Base-by-base conservation (phyloP, 2,329 filamentous ascomycete species). In the Penicillium sp. region DNA sequence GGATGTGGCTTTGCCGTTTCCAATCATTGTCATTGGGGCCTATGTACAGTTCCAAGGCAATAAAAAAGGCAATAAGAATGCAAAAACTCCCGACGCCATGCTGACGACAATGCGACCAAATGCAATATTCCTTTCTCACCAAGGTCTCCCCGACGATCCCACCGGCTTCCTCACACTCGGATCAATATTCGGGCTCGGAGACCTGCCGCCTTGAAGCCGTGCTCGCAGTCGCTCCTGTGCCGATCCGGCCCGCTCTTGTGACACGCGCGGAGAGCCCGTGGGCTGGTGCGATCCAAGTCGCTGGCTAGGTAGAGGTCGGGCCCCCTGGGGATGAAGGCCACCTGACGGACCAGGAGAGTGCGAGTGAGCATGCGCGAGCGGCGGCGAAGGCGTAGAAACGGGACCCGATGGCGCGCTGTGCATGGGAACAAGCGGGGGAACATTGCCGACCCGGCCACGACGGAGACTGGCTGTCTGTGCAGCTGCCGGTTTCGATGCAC, bases 181-280 rank as follows among this genome's bases (percentile, higher is more conserved):
- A 57, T 70, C 68, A 40, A 64, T 44, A 53, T 63, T 64, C 9
- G 70, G 66, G 50, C 68, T 71, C 18, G 67, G 66, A 10, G 69
- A 69, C 41, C 68, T 56, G 5, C 67, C 65, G n/a, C 82, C 81
- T 79, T 90, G 90, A 41, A 96, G 74, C 55, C 89, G 78, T 63
- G 91, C 89, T 67, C 90, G 89, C 62, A 96, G 76, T 61, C 89
- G 80, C 63, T 95, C 89, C 74, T 95, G 89, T 45, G 90, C 90
- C 69, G 55, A 76, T 69, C 64, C 30, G 44, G 63, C 57, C 27
- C 66, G 47, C 41, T 62, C 57, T 40, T 65, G 44, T 28, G 57
- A 70, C 67, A 55, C 72, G 56, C 53, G 73, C 60, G 54, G 63
- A 50, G 52, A 69, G 57, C 65, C 58, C 63, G 65, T 42, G 62